phyloP scores from a whole-genome alignment of 176 grass and related monocot genomes.

The Oryza australiensis region DNA sequence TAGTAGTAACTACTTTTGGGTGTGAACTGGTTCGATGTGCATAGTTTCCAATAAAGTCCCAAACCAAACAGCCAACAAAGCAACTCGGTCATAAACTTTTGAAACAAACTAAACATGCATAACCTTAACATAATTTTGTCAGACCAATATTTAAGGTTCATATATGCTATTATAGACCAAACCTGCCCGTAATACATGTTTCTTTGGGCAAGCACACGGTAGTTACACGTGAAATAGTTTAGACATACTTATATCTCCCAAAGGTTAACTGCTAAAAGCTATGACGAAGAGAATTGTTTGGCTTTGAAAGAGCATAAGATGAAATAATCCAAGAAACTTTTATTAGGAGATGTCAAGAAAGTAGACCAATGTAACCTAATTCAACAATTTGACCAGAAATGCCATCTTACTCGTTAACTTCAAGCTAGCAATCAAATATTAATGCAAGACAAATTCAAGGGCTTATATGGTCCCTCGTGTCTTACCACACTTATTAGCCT shows the following conservation, averaged over 20 bases:
- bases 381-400: not conserved
- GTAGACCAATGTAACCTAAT: not conserved
- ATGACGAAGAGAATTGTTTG: not conserved
- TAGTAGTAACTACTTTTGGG: no score
- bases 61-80: no score
- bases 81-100: no score
- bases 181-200: no score
- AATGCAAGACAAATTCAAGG: not conserved
- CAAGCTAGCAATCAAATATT: not conserved
- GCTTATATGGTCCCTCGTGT: not conserved
- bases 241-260: not conserved
- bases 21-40: no score
- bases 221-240: not conserved
- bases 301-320: not conserved
- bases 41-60: no score
- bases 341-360: not conserved
- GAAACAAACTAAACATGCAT: no score
- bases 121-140: no score
- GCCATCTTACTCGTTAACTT: not conserved
- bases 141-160: no score
- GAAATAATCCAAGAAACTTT: not conserved
- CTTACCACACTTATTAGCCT: no score
- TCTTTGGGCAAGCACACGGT: no score
- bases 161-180: no score
- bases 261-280: not conserved